phyloP scores from a whole-genome alignment of 208 protist genomes.

The Trypanosoma melophagium region DNA sequence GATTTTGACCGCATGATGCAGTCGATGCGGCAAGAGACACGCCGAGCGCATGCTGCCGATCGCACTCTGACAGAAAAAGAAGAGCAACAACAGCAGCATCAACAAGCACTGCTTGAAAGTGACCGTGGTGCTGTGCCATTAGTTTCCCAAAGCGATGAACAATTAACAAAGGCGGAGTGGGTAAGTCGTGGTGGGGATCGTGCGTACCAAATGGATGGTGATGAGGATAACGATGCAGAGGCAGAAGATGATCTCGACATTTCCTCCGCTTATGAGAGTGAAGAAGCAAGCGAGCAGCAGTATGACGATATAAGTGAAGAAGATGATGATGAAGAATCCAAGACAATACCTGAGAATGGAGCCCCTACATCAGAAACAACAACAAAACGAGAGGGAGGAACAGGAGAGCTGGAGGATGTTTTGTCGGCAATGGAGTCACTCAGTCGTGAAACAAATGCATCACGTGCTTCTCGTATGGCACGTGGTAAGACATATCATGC shows the following conservation, averaged over 20 bases:
- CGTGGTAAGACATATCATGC: constrained; percentile 28
- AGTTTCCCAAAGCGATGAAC: constrained; percentile 41
- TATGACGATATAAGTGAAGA: not conserved
- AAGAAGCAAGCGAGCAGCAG: not conserved
- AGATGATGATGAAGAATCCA: constrained; percentile 25
- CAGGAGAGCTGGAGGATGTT: constrained; percentile 11
- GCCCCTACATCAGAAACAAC: not conserved
- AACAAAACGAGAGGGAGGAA: too few relatives aligned
- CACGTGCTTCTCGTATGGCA: not conserved
- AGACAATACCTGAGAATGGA: constrained; percentile 29
- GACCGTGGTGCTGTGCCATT: constrained; percentile 60
- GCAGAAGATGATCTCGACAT: constrained; percentile 32
- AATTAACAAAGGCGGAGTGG: constrained; percentile 74
- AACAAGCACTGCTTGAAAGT: constrained; percentile 46
- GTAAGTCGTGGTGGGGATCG: constrained; percentile 69
- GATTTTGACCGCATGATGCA: constrained; percentile 81
- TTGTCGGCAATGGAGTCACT: constrained; percentile 14
- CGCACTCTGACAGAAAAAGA: constrained; percentile 69
- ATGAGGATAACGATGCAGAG: constrained; percentile 14
- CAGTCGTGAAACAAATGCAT: constrained; percentile 15
- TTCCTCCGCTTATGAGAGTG: constrained; percentile 22
- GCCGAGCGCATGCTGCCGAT: constrained; percentile 60
- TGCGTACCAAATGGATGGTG: constrained; percentile 66
- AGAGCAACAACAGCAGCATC: constrained; percentile 30
- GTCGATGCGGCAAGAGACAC: constrained; percentile 56